phyloP scores from a whole-genome alignment of 495 filamentous ascomycete species.

The Neurospora sp. region DNA sequence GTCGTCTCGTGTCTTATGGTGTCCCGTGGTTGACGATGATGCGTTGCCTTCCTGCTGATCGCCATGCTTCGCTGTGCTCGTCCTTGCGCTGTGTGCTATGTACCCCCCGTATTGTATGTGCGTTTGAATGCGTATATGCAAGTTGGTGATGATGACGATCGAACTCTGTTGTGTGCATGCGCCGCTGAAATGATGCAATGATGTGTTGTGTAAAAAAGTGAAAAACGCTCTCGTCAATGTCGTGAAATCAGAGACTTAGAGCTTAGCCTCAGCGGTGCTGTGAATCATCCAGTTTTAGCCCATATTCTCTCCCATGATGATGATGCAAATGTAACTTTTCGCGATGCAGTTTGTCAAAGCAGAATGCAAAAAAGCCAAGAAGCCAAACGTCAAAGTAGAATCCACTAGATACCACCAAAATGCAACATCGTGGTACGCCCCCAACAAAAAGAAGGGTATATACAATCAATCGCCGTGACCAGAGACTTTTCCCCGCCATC shows the following conservation, averaged over 20 bases:
- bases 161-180: background rate
- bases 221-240: background rate
- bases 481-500: background rate
- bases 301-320: background rate
- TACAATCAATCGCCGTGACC: background rate
- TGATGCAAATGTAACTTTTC: background rate
- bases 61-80: background rate
- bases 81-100: background rate
- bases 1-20: background rate
- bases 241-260: background rate
- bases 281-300: background rate
- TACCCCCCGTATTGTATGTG: background rate
- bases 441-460: background rate
- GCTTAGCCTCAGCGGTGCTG: background rate
- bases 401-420: background rate
- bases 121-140: background rate
- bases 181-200: background rate
- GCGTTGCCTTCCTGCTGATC: background rate
- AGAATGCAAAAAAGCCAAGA: background rate
- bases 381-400: background rate
- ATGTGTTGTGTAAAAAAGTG: background rate
- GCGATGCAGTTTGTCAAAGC: background rate
- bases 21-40: background rate
- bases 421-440: background rate
- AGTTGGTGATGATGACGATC: background rate